Conservation (phyloP, 257 asterid genomes). For the Craterostigma plantagineum region DNA sequence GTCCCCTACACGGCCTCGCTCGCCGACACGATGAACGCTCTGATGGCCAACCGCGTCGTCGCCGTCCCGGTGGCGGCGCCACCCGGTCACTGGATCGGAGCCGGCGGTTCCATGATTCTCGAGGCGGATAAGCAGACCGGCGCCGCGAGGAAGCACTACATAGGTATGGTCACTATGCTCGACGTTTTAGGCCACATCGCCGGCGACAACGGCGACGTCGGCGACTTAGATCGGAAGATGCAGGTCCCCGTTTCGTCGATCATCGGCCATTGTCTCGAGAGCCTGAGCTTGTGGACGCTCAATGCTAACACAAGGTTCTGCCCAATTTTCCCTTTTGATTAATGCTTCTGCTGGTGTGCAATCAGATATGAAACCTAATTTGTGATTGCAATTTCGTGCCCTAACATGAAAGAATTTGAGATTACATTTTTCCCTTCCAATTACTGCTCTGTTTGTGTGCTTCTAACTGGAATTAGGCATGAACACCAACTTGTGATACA, state of each 20-base stretch:
- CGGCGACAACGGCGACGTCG: constrained; percentile 16
- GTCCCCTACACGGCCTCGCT: constrained; percentile 83
- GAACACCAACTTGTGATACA: too few relatives aligned
- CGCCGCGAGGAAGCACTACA: constrained; percentile 74
- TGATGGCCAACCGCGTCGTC: constrained; percentile 42
- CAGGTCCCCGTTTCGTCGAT: constrained; percentile 64
- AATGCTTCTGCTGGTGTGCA: too few relatives aligned
- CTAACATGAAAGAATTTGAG: too few relatives aligned
- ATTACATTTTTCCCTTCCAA: too few relatives aligned
- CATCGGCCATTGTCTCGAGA: constrained; percentile 78
- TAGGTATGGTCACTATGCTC: constrained; percentile 83
- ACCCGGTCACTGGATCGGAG: constrained; percentile 97
- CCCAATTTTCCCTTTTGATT: background rate
- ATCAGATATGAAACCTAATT: too few relatives aligned
- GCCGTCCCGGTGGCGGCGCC: constrained; percentile 96
- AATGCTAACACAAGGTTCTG: constrained; percentile 41
- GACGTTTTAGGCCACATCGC: constrained; percentile 70
- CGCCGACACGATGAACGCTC: constrained; percentile 57
- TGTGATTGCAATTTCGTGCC: too few relatives aligned
- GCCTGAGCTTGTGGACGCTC: constrained; percentile 89
- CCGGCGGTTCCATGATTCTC: constrained; percentile 92
- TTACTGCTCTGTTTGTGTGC: too few relatives aligned
- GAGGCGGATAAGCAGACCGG: constrained; percentile 86
- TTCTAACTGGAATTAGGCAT: too few relatives aligned
- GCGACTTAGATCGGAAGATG: constrained; percentile 35